phyloP scores from a whole-genome alignment of 2,329 filamentous ascomycete species.

The Aspergillus amoenus region DNA sequence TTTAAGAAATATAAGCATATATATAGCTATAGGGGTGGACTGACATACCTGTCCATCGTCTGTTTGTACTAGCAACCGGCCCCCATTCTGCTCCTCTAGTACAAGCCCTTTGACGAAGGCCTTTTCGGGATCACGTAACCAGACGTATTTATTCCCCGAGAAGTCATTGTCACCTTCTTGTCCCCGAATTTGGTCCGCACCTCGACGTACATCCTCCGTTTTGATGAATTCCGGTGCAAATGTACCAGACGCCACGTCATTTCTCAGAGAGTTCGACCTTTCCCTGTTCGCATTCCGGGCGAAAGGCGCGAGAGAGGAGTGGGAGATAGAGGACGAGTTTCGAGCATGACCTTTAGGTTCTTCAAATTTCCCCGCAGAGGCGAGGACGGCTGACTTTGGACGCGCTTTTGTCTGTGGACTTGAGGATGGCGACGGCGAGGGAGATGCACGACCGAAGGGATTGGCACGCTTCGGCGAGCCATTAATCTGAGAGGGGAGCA shows the following conservation, averaged over 20 bases:
- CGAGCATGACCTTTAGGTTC: constrained; percentile 60
- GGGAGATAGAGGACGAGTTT: constrained; percentile 64
- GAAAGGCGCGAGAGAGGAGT: constrained; percentile 50
- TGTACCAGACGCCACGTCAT: constrained; percentile 68
- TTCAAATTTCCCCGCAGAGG: constrained; percentile 51
- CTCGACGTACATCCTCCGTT: constrained; percentile 69
- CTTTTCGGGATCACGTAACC: constrained; percentile 81
- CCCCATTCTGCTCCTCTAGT: constrained; percentile 71
- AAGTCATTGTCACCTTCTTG: constrained; percentile 99
- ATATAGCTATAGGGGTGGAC: neutral
- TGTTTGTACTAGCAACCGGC: constrained; percentile 79
- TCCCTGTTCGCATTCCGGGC: constrained; percentile 41
- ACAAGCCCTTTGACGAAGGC: constrained; percentile 95
- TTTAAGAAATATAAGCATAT: constrained; percentile 22
- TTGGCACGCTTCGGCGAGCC: constrained; percentile 75
- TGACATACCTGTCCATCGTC: constrained; percentile 79
- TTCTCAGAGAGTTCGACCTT: constrained; percentile 64
- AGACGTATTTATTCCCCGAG: constrained; percentile 97
- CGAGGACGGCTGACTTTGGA: constrained; percentile 74
- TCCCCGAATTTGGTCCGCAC: constrained; percentile 58
- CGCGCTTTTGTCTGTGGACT: constrained; percentile 50
- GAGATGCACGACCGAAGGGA: constrained; percentile 66
- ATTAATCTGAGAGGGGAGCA: constrained; percentile 58
- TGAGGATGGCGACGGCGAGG: constrained; percentile 64
- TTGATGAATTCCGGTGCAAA: constrained; percentile 98